Conservation (phyloP, 306 rosid species). For the Luffa acutangula region DNA sequence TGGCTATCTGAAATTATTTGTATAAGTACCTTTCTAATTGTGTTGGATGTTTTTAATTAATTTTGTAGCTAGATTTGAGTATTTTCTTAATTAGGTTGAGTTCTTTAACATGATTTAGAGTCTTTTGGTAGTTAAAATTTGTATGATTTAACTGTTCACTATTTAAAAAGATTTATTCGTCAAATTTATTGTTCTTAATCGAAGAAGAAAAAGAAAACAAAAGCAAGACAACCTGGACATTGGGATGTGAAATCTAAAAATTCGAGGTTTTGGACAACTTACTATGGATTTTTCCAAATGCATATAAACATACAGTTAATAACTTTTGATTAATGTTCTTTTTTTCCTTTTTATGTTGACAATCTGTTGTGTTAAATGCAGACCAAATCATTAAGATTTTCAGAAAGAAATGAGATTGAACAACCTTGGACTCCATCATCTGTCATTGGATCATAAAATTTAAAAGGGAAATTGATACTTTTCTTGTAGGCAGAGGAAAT, state of each 20-base stretch:
- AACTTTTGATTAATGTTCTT: background rate
- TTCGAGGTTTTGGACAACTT: background rate
- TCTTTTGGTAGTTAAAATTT: no score
- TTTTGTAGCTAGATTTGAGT: no score
- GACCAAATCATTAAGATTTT: constrained; percentile 7
- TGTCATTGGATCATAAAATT: constrained; percentile 6
- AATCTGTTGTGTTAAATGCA: background rate
- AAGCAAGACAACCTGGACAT: background rate
- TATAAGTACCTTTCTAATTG: no score
- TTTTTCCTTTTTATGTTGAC: background rate
- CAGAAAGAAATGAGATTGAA: background rate
- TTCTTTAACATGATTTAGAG: no score
- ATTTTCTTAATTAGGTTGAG: no score
- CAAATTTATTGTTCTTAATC: background rate
- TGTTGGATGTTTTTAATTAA: no score
- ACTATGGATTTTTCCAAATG: background rate
- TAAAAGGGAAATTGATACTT: constrained; percentile 5
- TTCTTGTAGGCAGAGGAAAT: constrained; percentile 24
- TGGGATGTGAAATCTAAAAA: background rate
- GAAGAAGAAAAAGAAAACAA: background rate
- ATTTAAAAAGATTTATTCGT: background rate
- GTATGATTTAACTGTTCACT: background rate
- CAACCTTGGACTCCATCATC: background rate
- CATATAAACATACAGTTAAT: background rate
- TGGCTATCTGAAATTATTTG: no score